These are phyloP conservation scores for Lonicera japonica DNA, from an alignment of 129 eudicot species.

Conservation along the genomic window DNA sequence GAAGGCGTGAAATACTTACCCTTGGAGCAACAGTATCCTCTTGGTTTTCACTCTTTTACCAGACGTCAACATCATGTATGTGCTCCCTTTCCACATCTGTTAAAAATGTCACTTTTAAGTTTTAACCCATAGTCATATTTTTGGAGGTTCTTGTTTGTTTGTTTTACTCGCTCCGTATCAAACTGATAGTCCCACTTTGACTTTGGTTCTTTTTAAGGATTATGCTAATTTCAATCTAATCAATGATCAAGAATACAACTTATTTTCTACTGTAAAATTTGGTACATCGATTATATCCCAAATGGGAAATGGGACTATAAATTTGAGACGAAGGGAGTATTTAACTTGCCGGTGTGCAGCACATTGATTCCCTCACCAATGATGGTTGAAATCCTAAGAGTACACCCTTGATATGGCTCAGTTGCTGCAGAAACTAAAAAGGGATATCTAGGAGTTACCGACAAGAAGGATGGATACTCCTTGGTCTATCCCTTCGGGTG, in stretches of 20 bases:
- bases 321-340: too few species aligned
- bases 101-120: neutral
- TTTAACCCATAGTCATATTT: too few species aligned
- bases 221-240: too few species aligned
- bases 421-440: slow-evolving; percentile 96
- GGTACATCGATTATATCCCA: too few species aligned
- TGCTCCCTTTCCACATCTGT: slow-evolving; percentile 8
- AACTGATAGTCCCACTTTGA: too few species aligned
- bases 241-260: too few species aligned
- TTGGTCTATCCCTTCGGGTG: slow-evolving; percentile 94
- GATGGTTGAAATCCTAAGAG: slow-evolving; percentile 41
- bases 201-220: too few species aligned
- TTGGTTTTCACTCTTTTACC: slow-evolving; percentile 49
- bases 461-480: slow-evolving; percentile 80
- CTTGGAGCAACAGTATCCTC: slow-evolving; percentile 60
- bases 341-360: neutral
- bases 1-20: slow-evolving; percentile 78
- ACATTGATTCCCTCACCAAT: slow-evolving; percentile 6
- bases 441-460: slow-evolving; percentile 73
- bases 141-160: neutral
- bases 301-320: too few species aligned
- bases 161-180: too few species aligned
- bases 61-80: slow-evolving; percentile 62
- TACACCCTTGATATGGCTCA: slow-evolving; percentile 72
- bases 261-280: neutral